Base-by-base conservation (phyloP, 805 yeast genomes). In the Kazachstania kunashirensis region DNA sequence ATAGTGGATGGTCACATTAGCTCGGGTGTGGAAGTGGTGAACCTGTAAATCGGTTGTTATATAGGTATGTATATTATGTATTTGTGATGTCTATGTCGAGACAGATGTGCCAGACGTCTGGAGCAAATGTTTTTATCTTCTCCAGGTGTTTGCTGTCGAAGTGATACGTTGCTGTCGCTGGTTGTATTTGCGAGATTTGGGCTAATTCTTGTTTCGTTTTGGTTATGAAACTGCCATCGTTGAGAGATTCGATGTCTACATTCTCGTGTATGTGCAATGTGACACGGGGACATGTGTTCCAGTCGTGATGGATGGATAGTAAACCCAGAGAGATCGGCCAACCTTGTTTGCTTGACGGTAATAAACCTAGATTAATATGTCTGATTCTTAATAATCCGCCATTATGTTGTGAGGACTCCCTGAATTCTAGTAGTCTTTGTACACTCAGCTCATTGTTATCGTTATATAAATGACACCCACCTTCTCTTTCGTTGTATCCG, bases 41-140 rank as follows among this genome's bases (percentile, higher is more conserved):
- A n/a, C n/a, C n/a, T n/a, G n/a, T 23, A 23, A 9, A 23, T 11
- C 11, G 8, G 24, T 23, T 23, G 8, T 8, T 23, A 23, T 23
- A 23, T 23, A 23, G 8, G 8, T 9, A 9, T 23, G 24, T 23
- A 23, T 23, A 23, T 23, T 23, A 11, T 23, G 8, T 23, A 23
- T 23, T 23, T 6, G 13, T 25, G 10, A 54, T 50, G 31, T 52
- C 52, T 7, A 56, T 41, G 32, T 75, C 80, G 3, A 69, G 63
- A 31, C 83, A 82, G 2, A 82, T 62, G 47, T 84, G 95, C 79
- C 83, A 79, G 2, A 85, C 76, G 33, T 80, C 89, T 0, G 95
- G 95, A 0, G 95, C 94, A 66, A 77, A 84, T 0, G 89, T 81
- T 59, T 84, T 85, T 38, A 85, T 82, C 45, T 64, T 71, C 43